Evolutionary conservation across 495 filamentous ascomycete species (phyloP), one percentile per base, ranked within the genome.

Genomic region (Xylaria palmicola): DNA sequence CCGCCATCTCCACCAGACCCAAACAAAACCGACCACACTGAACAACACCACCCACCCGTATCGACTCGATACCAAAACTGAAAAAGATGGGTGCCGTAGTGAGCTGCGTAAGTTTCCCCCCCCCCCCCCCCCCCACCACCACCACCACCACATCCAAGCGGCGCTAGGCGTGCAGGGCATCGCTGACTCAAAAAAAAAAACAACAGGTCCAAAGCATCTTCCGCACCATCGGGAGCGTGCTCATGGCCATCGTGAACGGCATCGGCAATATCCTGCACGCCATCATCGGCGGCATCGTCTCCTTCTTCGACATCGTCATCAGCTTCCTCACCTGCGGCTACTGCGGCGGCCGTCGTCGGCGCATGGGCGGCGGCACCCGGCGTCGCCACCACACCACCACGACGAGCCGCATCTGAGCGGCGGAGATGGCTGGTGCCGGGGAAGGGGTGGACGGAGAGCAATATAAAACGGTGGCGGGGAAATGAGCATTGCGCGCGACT

Each of bases 51-150:
- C 64, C 44, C 59, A 62, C 49, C 26, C 43, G 52, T 41, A 65
- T 44, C 59, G n/a, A 69, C 50, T 29, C 53, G 29, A 74, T 53
- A 72, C 81, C n/a, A n/a, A n/a, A n/a, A n/a, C n/a, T n/a, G n/a
- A n/a, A n/a, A n/a, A 90, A 78, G 71, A 98, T 98, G 93, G 93
- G 93, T 79, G 93, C 90, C 78, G 90, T 97, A 74, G 84, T 95
- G 61, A 96, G 92, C 76, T 97, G 93, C 68, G 93, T 98, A 93
- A 66, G 92, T 88, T 59, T 26, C 48, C 54, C n/a, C 22, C 9
- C 55, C 41, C 57, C 19, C 36, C 0, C 60, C 26, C 37, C 2
- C 19, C 7, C 9, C 12, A 37, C 19, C 5, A 7, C 47, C n/a
- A 32, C 36, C 48, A n/a, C 26, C 2, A 17, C n/a, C n/a, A 15